Percentiles rank a stretch among this genome's conserved stretches.
These are phyloP conservation scores for Colletotrichum agaves DNA, from an alignment of 2,329 filamentous ascomycete genomes.

Conservation along the genomic window DNA sequence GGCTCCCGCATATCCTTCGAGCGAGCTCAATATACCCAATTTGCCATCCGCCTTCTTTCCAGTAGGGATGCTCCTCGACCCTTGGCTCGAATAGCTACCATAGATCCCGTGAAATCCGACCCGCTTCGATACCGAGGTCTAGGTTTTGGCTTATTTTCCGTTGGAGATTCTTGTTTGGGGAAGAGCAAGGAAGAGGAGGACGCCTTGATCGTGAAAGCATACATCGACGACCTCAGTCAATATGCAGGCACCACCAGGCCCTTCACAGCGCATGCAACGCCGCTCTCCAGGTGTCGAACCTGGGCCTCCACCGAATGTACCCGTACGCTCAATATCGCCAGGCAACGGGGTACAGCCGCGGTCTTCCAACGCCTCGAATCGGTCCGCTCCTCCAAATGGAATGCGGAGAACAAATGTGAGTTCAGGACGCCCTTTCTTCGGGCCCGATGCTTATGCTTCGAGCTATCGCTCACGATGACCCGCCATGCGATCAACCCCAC, in stretches of 20 bases:
- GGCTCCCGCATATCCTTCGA: not conserved
- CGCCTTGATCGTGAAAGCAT: not conserved
- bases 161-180: slow-evolving; percentile 4
- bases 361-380: slow-evolving; percentile 72
- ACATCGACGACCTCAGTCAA: slow-evolving; percentile 26
- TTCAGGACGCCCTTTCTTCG: slow-evolving; percentile 41
- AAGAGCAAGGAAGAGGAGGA: slow-evolving; percentile 25
- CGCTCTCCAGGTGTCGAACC: slow-evolving; percentile 72
- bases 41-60: not conserved
- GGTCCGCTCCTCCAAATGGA: slow-evolving; percentile 59
- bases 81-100: slow-evolving; percentile 13
- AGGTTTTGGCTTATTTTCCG: slow-evolving; percentile 13
- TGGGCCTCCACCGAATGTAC: slow-evolving; percentile 66
- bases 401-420: slow-evolving; percentile 69
- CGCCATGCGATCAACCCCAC: not conserved
- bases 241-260: slow-evolving; percentile 64
- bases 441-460: not conserved
- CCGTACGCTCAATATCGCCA: slow-evolving; percentile 70
- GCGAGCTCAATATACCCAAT: not conserved
- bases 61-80: slow-evolving; percentile 9
- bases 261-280: slow-evolving; percentile 67
- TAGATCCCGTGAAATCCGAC: not conserved
- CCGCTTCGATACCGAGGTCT: not conserved
- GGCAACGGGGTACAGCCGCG: slow-evolving; percentile 67
- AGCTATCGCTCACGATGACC: not conserved